These are phyloP conservation scores for Scutellaria baicalensis DNA, from an alignment of 257 asterid genomes.

Conservation along the genomic window DNA sequence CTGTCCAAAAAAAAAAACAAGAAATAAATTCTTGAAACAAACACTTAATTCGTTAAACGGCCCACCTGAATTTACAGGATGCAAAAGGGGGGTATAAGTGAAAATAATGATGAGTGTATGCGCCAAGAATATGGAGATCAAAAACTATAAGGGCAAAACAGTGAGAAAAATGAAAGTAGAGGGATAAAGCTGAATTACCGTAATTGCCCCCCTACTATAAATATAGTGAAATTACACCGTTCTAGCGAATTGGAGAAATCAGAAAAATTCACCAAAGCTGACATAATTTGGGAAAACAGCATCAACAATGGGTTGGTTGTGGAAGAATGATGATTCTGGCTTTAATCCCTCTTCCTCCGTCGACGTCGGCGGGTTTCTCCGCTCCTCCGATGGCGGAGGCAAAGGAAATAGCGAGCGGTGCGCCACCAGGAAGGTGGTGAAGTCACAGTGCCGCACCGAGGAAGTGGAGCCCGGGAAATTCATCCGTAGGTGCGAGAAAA, in stretches of 20 bases:
- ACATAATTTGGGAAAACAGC: background rate
- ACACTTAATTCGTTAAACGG: background rate
- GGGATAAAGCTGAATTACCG: background rate
- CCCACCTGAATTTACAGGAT: too few species aligned
- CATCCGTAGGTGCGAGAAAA: slow-evolving; percentile 70
- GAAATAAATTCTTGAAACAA: background rate
- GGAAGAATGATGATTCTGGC: slow-evolving; percentile 34
- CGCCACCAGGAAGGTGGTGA: slow-evolving; percentile 60
- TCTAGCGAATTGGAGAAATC: background rate
- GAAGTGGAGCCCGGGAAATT: slow-evolving; percentile 80
- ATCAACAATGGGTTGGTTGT: slow-evolving; percentile 56
- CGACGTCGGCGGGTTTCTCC: slow-evolving; percentile 1
- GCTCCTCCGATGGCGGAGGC: slow-evolving; percentile 11
- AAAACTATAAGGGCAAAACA: too few species aligned
- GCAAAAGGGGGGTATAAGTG: too few species aligned
- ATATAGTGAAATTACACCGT: background rate
- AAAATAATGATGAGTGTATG: too few species aligned
- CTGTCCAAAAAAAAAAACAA: background rate
- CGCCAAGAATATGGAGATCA: too few species aligned
- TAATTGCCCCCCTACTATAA: background rate
- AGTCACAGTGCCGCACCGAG: slow-evolving; percentile 64
- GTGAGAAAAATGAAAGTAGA: background rate
- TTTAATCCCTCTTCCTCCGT: slow-evolving; percentile 19
- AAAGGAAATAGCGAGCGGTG: slow-evolving; percentile 13
- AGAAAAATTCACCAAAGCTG: background rate